A percentile compares a stretch with the other conserved stretches of the same genome.
phyloP scores from a whole-genome alignment of 192 early-diverging fungal species.

The Chytriomyces hyalinus region DNA sequence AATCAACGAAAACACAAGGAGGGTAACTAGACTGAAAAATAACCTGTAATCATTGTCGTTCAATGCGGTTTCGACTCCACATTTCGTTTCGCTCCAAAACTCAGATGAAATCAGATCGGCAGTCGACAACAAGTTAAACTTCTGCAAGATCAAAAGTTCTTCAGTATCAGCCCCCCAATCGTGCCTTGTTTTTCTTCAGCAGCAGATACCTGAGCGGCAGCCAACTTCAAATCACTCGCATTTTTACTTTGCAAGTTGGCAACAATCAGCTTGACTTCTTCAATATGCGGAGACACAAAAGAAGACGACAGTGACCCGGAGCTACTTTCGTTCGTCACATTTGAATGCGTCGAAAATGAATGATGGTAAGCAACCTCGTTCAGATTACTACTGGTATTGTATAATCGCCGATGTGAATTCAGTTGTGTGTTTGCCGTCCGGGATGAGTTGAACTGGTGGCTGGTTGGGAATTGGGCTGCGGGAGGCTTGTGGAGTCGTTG shows the following conservation, averaged over 20 bases:
- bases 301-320: constrained; percentile 39
- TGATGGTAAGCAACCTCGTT: not conserved
- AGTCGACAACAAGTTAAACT: constrained; percentile 47
- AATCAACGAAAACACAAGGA: too few relatives aligned
- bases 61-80: constrained; percentile 41
- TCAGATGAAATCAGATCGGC: constrained; percentile 56
- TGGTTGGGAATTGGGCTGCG: not conserved
- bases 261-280: constrained; percentile 48
- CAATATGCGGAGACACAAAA: constrained; percentile 37
- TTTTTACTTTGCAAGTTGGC: constrained; percentile 44
- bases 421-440: not conserved
- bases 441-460: not conserved
- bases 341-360: constrained; percentile 49
- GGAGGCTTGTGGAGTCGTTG: not conserved
- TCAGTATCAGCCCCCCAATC: too few relatives aligned
- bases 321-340: constrained; percentile 46
- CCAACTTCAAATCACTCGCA: constrained; percentile 38
- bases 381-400: constrained; percentile 15
- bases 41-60: constrained; percentile 50
- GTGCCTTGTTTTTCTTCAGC: too few relatives aligned
- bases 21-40: too few relatives aligned
- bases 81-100: constrained; percentile 56
- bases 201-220: constrained; percentile 45
- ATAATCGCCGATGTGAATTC: not conserved
- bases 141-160: constrained; percentile 24